phyloP scores from a whole-genome alignment of 2,329 filamentous ascomycete genomes.

The Trichoderma sp. region DNA sequence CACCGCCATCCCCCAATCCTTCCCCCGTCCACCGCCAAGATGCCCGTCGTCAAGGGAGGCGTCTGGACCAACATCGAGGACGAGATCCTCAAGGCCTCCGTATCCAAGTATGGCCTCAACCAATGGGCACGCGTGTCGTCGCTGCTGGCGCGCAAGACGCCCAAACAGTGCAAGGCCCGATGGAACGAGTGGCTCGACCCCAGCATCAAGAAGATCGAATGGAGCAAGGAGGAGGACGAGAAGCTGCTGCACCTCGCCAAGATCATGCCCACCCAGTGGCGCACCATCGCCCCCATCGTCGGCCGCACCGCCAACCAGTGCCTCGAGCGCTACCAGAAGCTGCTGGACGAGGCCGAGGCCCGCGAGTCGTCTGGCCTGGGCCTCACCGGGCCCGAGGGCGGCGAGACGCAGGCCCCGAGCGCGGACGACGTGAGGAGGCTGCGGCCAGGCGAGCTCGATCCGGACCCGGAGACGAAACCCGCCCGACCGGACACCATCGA shows the following conservation, averaged over 20 bases:
- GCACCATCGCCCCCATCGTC: slow-evolving; percentile 95
- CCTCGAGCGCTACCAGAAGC: slow-evolving; percentile 92
- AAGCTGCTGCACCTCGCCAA: slow-evolving; percentile 95
- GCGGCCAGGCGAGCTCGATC: slow-evolving; percentile 90
- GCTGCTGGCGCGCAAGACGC: slow-evolving; percentile 92
- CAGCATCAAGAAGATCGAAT: slow-evolving; percentile 97
- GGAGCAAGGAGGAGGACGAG: slow-evolving; percentile 98
- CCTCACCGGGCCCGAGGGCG: slow-evolving; percentile 81
- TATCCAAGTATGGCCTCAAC: slow-evolving; percentile 92
- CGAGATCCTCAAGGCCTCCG: slow-evolving; percentile 94
- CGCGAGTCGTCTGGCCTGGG: slow-evolving; percentile 82
- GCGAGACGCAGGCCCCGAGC: slow-evolving; percentile 81
- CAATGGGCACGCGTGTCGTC: slow-evolving; percentile 99
- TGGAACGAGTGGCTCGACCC: slow-evolving; percentile 99
- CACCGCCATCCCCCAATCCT: slow-evolving; percentile 18
- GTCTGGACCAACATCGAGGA: slow-evolving; percentile 82
- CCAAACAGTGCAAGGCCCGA: slow-evolving; percentile 98
- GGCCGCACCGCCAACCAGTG: slow-evolving; percentile 96
- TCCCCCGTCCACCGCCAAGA: slow-evolving; percentile 41
- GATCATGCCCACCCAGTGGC: slow-evolving; percentile 98
- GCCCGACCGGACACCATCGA: slow-evolving; percentile 96
- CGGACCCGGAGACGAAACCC: slow-evolving; percentile 96
- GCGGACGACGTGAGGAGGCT: slow-evolving; percentile 90
- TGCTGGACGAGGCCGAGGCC: slow-evolving; percentile 93
- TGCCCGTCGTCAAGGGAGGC: slow-evolving; percentile 74